Conservation (phyloP, 2,329 filamentous ascomycete genomes). For the Cladosporium oxysporum region DNA sequence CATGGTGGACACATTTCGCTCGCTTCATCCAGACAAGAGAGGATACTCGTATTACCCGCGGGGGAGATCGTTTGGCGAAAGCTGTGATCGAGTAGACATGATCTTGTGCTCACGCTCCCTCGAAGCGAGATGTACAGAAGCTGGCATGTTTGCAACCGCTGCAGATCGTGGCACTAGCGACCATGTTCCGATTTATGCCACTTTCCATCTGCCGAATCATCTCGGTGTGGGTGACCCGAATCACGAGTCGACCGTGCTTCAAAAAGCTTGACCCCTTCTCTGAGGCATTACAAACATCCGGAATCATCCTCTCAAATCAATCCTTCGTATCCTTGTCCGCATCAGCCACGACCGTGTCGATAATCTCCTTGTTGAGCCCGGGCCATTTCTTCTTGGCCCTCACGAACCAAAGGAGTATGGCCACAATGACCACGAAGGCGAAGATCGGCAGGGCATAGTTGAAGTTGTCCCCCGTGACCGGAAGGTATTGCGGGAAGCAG, state of each 20-base stretch:
- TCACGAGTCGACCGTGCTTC: not conserved
- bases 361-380: not conserved
- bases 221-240: not conserved
- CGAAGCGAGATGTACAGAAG: conserved; percentile 39
- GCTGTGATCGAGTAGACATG: conserved; percentile 57
- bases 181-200: conserved; percentile 54
- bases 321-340: not conserved
- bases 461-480: conserved; percentile 28
- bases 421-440: conserved; percentile 26
- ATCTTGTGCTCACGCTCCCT: conserved; percentile 48
- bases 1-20: conserved; percentile 53
- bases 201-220: conserved; percentile 14
- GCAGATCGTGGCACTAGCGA: conserved; percentile 55
- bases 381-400: not conserved
- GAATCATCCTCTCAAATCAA: not conserved
- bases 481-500: conserved; percentile 29
- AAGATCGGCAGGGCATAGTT: conserved; percentile 32
- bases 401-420: conserved; percentile 5
- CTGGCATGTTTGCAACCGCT: conserved; percentile 45
- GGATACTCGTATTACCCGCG: conserved; percentile 55
- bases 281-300: not conserved
- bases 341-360: not conserved
- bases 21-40: conserved; percentile 43
- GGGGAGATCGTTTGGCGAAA: conserved; percentile 48
- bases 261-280: not conserved